phyloP scores from a whole-genome alignment of 2,329 filamentous ascomycete genomes.

The Colletotrichum eleusines region DNA sequence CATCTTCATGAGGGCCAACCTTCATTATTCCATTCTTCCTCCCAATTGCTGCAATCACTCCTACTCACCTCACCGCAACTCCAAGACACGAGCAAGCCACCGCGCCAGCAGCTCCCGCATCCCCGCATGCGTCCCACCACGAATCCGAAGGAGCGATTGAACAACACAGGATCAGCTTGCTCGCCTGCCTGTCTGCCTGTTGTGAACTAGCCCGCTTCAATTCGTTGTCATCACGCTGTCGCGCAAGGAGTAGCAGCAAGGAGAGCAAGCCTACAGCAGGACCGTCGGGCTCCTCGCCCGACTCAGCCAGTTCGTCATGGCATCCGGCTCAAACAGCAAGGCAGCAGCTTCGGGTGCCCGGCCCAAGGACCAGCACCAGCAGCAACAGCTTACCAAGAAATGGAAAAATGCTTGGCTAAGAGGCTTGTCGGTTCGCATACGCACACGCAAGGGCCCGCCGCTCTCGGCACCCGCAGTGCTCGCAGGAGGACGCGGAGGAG shows the following conservation, averaged over 20 bases:
- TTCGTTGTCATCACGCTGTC: neutral
- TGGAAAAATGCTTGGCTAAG: conserved; percentile 35
- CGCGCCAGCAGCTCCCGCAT: neutral
- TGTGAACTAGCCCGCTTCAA: neutral
- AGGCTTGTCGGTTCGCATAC: conserved; percentile 36
- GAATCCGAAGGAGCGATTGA: neutral
- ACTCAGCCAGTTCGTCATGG: conserved; percentile 22
- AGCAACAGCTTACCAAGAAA: conserved; percentile 33
- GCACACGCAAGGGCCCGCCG: conserved; percentile 28
- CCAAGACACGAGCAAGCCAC: neutral
- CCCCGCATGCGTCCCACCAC: neutral
- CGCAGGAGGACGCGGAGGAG: neutral
- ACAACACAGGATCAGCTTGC: neutral
- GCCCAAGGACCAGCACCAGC: conserved; percentile 10
- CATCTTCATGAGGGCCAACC: neutral
- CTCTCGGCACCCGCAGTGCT: neutral
- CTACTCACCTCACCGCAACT: neutral
- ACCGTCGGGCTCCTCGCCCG: conserved; percentile 28
- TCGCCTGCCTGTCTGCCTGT: neutral
- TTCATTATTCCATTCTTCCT: neutral
- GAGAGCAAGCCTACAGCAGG: neutral
- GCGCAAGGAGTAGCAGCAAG: neutral
- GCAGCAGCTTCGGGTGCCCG: neutral
- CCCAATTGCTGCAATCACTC: neutral
- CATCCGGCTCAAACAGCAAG: conserved; percentile 24